These are phyloP conservation scores for Avena eriantha DNA, from an alignment of 176 grass and related monocot genomes.

Conservation along the genomic window DNA sequence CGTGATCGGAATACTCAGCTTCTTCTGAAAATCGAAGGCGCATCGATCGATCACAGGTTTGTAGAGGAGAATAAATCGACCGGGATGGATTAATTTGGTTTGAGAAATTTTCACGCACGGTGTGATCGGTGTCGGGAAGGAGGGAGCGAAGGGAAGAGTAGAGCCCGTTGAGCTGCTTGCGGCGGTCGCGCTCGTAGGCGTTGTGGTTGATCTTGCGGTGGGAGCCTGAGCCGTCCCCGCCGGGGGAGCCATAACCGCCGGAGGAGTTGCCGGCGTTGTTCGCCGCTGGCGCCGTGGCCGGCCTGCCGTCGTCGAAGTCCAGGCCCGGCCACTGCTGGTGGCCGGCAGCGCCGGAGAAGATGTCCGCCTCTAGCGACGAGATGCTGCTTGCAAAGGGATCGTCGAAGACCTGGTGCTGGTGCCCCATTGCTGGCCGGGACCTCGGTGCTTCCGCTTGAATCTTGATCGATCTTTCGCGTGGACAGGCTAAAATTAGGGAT, in stretches of 20 bases:
- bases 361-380: slow-evolving; percentile 50
- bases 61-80: neutral
- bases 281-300: slow-evolving; percentile 27
- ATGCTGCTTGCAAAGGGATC: slow-evolving; percentile 23
- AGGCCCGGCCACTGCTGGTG: slow-evolving; percentile 35
- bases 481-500: neutral
- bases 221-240: slow-evolving; percentile 22
- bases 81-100: neutral
- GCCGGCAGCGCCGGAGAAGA: slow-evolving; percentile 34
- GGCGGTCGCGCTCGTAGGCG: too few relatives aligned
- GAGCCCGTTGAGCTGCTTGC: too few relatives aligned
- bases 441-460: neutral
- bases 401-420: slow-evolving; percentile 37
- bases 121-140: slow-evolving; percentile 74
- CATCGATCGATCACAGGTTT: neutral
- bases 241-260: slow-evolving; percentile 9
- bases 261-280: slow-evolving; percentile 45
- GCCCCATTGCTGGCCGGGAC: slow-evolving; percentile 39
- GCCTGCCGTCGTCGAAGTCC: slow-evolving; percentile 47
- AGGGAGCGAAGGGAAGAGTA: slow-evolving; percentile 57
- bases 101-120: slow-evolving; percentile 25
- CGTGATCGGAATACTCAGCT: too few relatives aligned
- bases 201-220: slow-evolving; percentile 69
- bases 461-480: slow-evolving; percentile 7
- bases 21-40: too few relatives aligned